These are phyloP conservation scores for Capniomyces stellatus DNA, from an alignment of 371 early-diverging fungal genomes.

Conservation along the genomic window DNA sequence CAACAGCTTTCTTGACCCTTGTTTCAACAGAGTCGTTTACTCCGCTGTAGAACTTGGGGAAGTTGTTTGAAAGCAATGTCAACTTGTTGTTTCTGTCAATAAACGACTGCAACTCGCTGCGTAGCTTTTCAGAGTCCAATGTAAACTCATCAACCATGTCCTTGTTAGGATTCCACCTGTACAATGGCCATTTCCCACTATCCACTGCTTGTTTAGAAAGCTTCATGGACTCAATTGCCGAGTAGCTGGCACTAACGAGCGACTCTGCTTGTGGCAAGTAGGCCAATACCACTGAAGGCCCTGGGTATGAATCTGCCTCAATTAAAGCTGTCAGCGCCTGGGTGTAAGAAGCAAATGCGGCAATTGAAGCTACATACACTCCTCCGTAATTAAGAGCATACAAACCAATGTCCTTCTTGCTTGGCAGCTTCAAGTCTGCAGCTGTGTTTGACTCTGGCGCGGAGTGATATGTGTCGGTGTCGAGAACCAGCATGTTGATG, in stretches of 20 bases:
- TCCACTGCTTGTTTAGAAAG: constrained; percentile 80
- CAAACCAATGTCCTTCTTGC: constrained; percentile 86
- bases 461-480: constrained; percentile 54
- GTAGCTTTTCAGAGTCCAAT: constrained; percentile 70
- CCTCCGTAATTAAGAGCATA: constrained; percentile 85
- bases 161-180: constrained; percentile 73
- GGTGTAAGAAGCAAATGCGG: constrained; percentile 66
- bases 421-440: constrained; percentile 12
- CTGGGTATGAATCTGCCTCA: constrained; percentile 79
- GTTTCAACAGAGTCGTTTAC: constrained; percentile 29
- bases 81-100: constrained; percentile 66
- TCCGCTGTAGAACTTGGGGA: constrained; percentile 37
- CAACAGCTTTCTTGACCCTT: constrained; percentile 32
- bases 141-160: constrained; percentile 47
- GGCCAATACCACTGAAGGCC: constrained; percentile 75
- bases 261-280: constrained; percentile 47
- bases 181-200: constrained; percentile 79
- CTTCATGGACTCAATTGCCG: constrained; percentile 49
- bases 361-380: constrained; percentile 77
- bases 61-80: constrained; percentile 41
- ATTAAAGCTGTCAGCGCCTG: constrained; percentile 68
- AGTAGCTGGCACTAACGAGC: constrained; percentile 14
- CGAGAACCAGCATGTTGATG: constrained; percentile 75
- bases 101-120: constrained; percentile 58
- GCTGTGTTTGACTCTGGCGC: constrained; percentile 2